A percentile compares a stretch with the other conserved stretches of the same genome.
These are phyloP conservation scores for Pezicula radicicola DNA, from an alignment of 2,329 filamentous ascomycete species.

Conservation along the genomic window DNA sequence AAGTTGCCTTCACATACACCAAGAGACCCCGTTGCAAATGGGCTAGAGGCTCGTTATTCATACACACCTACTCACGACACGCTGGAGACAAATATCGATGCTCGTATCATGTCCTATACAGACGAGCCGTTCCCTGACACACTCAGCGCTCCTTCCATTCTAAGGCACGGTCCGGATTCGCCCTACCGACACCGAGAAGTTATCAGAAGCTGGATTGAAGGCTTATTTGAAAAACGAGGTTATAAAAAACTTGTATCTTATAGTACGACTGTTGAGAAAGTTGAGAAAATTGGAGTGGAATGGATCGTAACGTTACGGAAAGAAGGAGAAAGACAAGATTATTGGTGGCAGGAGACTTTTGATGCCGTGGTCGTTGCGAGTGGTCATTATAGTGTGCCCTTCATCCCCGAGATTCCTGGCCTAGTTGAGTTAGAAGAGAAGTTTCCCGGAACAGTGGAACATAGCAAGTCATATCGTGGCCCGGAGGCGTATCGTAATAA, in stretches of 20 bases:
- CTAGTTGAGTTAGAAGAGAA: slow-evolving; percentile 50
- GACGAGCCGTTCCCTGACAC: slow-evolving; percentile 47
- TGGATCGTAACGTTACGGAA: slow-evolving; percentile 51
- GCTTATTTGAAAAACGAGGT: slow-evolving; percentile 44
- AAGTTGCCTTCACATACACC: slow-evolving; percentile 42
- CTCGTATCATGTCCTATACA: slow-evolving; percentile 54
- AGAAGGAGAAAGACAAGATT: slow-evolving; percentile 36
- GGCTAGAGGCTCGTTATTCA: background rate
- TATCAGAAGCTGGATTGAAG: slow-evolving; percentile 51
- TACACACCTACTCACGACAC: slow-evolving; percentile 52
- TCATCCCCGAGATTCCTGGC: slow-evolving; percentile 56
- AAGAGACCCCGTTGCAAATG: slow-evolving; percentile 37
- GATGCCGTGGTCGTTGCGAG: slow-evolving; percentile 64
- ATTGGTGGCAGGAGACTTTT: slow-evolving; percentile 61
- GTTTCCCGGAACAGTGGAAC: slow-evolving; percentile 51
- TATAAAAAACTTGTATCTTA: slow-evolving; percentile 49
- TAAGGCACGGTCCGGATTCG: slow-evolving; percentile 50
- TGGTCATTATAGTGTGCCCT: slow-evolving; percentile 64
- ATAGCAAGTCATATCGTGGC: slow-evolving; percentile 70
- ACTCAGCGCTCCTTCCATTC: slow-evolving; percentile 36
- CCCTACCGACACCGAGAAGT: slow-evolving; percentile 58
- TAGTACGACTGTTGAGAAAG: slow-evolving; percentile 57
- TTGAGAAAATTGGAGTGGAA: slow-evolving; percentile 40
- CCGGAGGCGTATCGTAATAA: slow-evolving; percentile 47
- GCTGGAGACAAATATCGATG: slow-evolving; percentile 59